Evolutionary conservation across 176 grass and related monocot species (phyloP).

Genomic region (Cocos nucifera): DNA sequence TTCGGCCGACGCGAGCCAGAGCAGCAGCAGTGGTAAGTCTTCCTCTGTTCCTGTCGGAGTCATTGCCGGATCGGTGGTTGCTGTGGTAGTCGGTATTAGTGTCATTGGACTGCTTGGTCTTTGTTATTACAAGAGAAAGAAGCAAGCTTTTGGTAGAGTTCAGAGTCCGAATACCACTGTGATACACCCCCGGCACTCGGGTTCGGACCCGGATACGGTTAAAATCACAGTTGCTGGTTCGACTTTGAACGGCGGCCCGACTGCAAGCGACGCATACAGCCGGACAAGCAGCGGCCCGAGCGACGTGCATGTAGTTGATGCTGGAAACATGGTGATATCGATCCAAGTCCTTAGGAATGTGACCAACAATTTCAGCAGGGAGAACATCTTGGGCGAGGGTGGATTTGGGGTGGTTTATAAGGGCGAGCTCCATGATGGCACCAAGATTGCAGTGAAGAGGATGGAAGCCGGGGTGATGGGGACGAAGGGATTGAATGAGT

Average conservation of each 20-base stretch:
- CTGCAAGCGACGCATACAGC: conserved; percentile 38
- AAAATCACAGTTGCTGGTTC: conserved; percentile 71
- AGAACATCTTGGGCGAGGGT: conserved; percentile 77
- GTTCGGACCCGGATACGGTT: conserved; percentile 72
- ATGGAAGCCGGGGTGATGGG: conserved; percentile 95
- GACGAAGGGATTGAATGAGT: conserved; percentile 83
- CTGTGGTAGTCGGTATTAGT: conserved; percentile 34
- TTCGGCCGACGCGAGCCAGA: not conserved
- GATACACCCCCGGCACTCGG: conserved; percentile 71
- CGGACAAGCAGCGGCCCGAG: conserved; percentile 40
- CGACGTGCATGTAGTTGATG: conserved; percentile 77
- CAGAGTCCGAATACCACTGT: conserved; percentile 76
- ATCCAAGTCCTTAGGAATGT: conserved; percentile 94
- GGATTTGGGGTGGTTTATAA: conserved; percentile 90
- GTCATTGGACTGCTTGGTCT: conserved; percentile 55
- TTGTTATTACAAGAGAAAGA: conserved; percentile 73
- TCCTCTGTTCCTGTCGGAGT: conserved; percentile 29
- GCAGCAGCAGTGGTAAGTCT: conserved; percentile 8
- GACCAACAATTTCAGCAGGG: conserved; percentile 86
- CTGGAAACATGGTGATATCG: conserved; percentile 96
- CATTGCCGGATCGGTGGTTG: conserved; percentile 59
- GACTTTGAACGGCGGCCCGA: conserved; percentile 25
- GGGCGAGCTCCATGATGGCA: conserved; percentile 90
- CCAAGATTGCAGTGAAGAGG: conserved; percentile 90
- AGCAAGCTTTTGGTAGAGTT: conserved; percentile 55